Evolutionary conservation across 768 basidiomycete genomes (phyloP).

Genomic region (Leccinum aurantiacum): DNA sequence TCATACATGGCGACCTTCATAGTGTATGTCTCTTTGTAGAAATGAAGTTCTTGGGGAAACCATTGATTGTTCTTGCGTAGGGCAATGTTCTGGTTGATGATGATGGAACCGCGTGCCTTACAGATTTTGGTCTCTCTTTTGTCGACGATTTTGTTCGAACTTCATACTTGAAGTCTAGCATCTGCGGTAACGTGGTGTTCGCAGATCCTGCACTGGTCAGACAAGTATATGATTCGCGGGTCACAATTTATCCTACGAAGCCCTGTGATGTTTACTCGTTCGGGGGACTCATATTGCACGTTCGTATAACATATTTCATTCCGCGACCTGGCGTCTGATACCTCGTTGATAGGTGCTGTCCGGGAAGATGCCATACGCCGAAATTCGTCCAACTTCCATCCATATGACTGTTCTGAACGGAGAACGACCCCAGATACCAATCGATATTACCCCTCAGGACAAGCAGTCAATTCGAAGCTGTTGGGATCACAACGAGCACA

Average conservation of each 20-base stretch:
- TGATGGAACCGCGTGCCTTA: slow-evolving; percentile 41
- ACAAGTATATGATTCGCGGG: background rate
- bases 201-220: slow-evolving; percentile 39
- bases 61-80: slow-evolving; percentile 8
- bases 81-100: slow-evolving; percentile 47
- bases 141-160: slow-evolving; percentile 28
- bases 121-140: slow-evolving; percentile 47
- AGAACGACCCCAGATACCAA: slow-evolving; percentile 15
- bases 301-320: background rate
- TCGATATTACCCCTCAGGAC: slow-evolving; percentile 2
- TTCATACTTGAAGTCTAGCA: slow-evolving; percentile 33
- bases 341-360: slow-evolving; percentile 18
- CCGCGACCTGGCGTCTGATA: slow-evolving; percentile 6
- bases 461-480: slow-evolving; percentile 14
- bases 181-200: slow-evolving; percentile 44
- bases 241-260: slow-evolving; percentile 14
- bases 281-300: slow-evolving; percentile 32
- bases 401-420: slow-evolving; percentile 1
- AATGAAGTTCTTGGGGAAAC: background rate
- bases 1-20: slow-evolving; percentile 40
- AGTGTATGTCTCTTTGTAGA: slow-evolving; percentile 23
- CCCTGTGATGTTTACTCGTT: slow-evolving; percentile 32
- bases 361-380: slow-evolving; percentile 23
- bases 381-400: background rate
- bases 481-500: slow-evolving; percentile 17